A percentile compares a stretch with the other conserved stretches of the same genome.
Evolutionary conservation across 2,329 filamentous ascomycete species (phyloP).

Genomic region (Paracoccidioides lutzii): DNA sequence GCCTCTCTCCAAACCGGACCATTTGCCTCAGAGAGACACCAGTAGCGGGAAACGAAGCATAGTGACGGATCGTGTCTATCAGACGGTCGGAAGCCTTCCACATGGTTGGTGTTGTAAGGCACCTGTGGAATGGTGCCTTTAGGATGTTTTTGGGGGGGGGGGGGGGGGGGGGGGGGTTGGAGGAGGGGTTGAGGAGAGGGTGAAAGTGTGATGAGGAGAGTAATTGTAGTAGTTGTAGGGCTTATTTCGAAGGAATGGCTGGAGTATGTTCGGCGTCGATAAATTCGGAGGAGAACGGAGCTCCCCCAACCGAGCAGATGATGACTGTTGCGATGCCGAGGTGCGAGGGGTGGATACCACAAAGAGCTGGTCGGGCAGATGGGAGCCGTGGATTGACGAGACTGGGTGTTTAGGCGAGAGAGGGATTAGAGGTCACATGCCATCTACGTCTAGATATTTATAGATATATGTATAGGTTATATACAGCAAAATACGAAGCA

Average conservation of each 20-base stretch:
- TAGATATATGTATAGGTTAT: neutral
- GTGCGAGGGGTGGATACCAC: slow-evolving; percentile 1
- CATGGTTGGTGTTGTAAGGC: slow-evolving; percentile 40
- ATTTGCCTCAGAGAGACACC: slow-evolving; percentile 95
- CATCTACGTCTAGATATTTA: neutral
- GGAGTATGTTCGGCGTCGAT: neutral
- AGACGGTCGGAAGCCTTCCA: slow-evolving; percentile 83
- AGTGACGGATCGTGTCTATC: slow-evolving; percentile 96
- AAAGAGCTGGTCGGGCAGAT: neutral
- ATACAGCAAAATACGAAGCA: neutral
- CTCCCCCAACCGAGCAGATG: slow-evolving; percentile 8
- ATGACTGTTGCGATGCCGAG: slow-evolving; percentile 9
- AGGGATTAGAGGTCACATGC: neutral
- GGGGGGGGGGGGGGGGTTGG: neutral
- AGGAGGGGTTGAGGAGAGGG: neutral
- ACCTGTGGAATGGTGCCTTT: neutral
- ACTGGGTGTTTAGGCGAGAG: neutral
- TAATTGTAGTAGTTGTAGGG: neutral
- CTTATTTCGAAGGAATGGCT: neutral
- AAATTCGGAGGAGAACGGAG: slow-evolving; percentile 12
- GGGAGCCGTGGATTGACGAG: neutral
- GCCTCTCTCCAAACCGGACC: slow-evolving; percentile 95
- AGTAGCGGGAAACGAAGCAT: slow-evolving; percentile 91
- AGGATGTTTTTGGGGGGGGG: neutral
- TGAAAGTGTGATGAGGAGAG: neutral